phyloP scores from a whole-genome alignment of 257 asterid species.

The Primulina huaijiensis region DNA sequence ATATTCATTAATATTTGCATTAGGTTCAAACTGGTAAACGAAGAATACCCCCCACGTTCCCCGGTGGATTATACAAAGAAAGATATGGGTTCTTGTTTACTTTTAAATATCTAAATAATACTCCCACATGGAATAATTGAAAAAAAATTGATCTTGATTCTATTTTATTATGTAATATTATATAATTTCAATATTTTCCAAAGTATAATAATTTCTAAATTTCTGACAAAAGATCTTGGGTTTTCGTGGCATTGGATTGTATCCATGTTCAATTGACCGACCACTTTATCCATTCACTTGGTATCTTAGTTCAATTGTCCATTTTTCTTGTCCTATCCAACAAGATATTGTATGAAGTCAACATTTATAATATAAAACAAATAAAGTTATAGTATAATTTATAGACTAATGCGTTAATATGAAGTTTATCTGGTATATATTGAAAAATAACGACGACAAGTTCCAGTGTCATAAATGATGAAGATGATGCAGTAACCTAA shows the following conservation, averaged over 20 bases:
- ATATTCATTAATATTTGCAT: slow-evolving; percentile 3
- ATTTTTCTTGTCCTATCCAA: background rate
- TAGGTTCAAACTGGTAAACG: slow-evolving; percentile 5
- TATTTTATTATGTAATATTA: no score
- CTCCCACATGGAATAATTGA: background rate
- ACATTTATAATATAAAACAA: no score
- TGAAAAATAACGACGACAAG: no score
- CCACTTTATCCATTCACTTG: background rate
- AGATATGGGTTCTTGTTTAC: background rate
- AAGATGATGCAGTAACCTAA: no score
- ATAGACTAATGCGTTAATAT: no score
- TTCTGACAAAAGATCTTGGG: background rate
- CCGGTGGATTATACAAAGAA: background rate
- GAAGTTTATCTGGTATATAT: no score
- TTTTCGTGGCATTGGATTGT: background rate
- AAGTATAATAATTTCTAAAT: no score
- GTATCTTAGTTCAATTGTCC: background rate
- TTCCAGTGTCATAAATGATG: no score
- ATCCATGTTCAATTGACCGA: background rate
- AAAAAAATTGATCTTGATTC: background rate
- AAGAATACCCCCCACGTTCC: slow-evolving; percentile 6
- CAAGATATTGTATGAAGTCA: no score
- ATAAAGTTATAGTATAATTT: no score
- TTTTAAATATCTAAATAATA: no score
- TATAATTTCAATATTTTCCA: no score